A percentile compares a stretch with the other conserved stretches of the same genome.
Conservation (phyloP, 1,284 basidiomycete species). For the Fomitopsis palustris region DNA sequence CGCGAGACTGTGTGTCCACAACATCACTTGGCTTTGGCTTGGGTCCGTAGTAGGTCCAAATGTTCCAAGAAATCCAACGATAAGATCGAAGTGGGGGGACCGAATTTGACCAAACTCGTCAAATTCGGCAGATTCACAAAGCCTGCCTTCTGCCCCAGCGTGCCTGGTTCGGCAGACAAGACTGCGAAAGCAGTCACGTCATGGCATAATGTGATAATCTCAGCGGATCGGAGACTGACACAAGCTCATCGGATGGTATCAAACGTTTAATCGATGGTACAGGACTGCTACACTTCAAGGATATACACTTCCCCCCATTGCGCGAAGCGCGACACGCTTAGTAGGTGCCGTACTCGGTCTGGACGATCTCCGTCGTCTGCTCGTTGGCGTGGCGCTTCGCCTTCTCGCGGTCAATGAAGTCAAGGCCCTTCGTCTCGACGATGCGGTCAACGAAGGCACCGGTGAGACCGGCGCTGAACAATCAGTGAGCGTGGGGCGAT, state of each 20-base stretch:
- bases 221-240: neutral
- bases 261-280: constrained; percentile 8
- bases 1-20: too few relatives aligned
- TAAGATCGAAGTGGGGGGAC: neutral
- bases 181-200: neutral
- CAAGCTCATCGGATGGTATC: constrained; percentile 6
- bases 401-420: constrained; percentile 40
- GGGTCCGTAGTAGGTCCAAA: neutral
- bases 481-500: neutral
- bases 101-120: neutral
- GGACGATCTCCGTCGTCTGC: constrained; percentile 18
- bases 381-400: constrained; percentile 35
- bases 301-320: neutral
- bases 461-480: constrained; percentile 35
- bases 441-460: constrained; percentile 43
- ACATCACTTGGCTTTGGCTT: too few relatives aligned
- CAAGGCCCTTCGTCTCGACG: constrained; percentile 44
- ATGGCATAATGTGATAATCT: neutral
- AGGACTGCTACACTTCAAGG: neutral
- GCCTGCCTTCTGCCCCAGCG: neutral
- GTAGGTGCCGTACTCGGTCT: constrained; percentile 16
- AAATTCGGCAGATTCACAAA: neutral
- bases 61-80: neutral
- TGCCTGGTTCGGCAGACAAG: neutral
- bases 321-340: constrained; percentile 2